Conservation (phyloP, 371 early-diverging fungal species). For the Mycotypha africana region DNA sequence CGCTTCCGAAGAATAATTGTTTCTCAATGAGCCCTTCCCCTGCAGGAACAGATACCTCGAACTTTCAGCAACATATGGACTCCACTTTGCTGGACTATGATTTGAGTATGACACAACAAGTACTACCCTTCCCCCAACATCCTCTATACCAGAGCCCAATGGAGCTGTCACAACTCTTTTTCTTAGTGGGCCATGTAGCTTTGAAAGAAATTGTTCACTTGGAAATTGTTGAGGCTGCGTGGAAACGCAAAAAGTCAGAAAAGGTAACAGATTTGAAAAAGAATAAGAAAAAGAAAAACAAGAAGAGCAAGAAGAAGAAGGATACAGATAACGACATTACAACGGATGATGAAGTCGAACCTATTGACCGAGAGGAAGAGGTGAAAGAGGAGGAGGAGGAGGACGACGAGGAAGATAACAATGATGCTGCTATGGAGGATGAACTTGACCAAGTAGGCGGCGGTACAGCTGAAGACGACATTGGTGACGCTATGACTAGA, state of each 20-base stretch:
- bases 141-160: constrained; percentile 50
- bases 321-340: too few relatives aligned
- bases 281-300: constrained; percentile 3
- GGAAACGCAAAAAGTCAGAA: constrained; percentile 19
- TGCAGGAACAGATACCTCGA: constrained; percentile 1
- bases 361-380: not conserved
- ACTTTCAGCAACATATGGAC: constrained; percentile 7
- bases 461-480: constrained; percentile 92
- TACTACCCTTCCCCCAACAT: constrained; percentile 19
- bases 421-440: constrained; percentile 33
- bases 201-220: constrained; percentile 93
- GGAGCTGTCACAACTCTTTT: constrained; percentile 80
- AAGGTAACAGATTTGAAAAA: too few relatives aligned
- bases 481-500: constrained; percentile 77
- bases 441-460: constrained; percentile 85
- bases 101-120: constrained; percentile 22
- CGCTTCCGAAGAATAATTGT: too few relatives aligned
- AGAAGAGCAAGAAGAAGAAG: not conserved
- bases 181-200: constrained; percentile 92
- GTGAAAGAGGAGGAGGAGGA: not conserved
- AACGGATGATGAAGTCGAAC: too few relatives aligned
- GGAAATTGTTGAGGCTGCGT: constrained; percentile 57
- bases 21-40: not conserved
- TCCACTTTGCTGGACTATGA: constrained; percentile 29
- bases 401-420: constrained; percentile 5